A percentile compares a stretch with the other conserved stretches of the same genome.
Conservation (phyloP, 2,329 filamentous ascomycete species). For the Acephala macrosclerotiorum region DNA sequence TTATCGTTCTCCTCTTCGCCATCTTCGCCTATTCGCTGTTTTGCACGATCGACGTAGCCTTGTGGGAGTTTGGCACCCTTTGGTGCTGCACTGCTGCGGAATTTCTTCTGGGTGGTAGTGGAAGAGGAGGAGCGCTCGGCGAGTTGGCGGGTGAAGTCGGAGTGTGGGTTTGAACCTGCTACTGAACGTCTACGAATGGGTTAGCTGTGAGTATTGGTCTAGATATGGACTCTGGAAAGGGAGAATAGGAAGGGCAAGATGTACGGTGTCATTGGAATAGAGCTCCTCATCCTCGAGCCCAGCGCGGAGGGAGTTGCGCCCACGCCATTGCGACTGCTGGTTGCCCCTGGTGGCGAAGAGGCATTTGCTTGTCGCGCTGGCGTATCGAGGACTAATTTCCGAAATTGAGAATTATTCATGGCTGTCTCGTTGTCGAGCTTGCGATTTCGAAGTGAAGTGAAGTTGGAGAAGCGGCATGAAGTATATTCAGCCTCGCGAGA, state of each 20-base stretch:
- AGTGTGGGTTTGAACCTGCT: constrained; percentile 28
- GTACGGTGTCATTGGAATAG: constrained; percentile 94
- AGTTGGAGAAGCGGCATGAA: background rate
- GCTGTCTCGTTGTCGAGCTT: background rate
- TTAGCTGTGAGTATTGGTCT: background rate
- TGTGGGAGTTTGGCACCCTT: constrained; percentile 81
- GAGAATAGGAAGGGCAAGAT: constrained; percentile 42
- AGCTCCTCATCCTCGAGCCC: constrained; percentile 79
- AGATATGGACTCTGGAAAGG: constrained; percentile 14
- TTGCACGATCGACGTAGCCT: constrained; percentile 86
- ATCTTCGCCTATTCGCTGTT: constrained; percentile 63
- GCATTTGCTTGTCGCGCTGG: constrained; percentile 46
- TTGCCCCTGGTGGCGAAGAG: constrained; percentile 26
- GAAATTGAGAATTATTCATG: constrained; percentile 98
- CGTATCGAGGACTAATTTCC: constrained; percentile 73
- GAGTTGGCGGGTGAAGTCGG: constrained; percentile 85
- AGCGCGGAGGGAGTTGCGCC: constrained; percentile 62
- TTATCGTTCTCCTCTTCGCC: constrained; percentile 60
- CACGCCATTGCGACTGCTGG: constrained; percentile 54
- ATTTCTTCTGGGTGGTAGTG: constrained; percentile 69
- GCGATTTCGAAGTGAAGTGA: constrained; percentile 35
- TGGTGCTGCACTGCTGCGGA: constrained; percentile 76
- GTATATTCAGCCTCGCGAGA: background rate
- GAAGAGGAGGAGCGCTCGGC: constrained; percentile 65
- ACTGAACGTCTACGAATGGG: constrained; percentile 29